Conservation (phyloP, 805 yeast genomes). For the Komagataella ulmi region DNA sequence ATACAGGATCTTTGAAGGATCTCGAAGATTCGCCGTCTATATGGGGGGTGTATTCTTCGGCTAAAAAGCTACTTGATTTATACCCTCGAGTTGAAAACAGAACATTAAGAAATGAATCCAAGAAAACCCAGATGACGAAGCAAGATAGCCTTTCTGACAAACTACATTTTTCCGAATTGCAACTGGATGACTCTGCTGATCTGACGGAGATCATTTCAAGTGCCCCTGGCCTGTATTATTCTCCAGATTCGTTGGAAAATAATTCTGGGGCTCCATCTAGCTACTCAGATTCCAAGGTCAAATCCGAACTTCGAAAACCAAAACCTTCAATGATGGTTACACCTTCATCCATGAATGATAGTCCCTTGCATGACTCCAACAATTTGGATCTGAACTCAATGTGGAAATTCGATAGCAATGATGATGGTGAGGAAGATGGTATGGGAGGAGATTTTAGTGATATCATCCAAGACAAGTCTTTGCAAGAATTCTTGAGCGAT, state of each 20-base stretch:
- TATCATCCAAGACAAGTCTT: background rate
- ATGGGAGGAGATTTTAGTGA: background rate
- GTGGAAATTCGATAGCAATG: background rate
- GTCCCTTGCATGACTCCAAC: background rate
- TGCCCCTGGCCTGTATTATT: constrained; percentile 12
- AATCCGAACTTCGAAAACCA: background rate
- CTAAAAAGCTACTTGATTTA: constrained; percentile 17
- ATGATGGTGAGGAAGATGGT: background rate
- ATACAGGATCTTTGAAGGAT: background rate
- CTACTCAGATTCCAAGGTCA: background rate
- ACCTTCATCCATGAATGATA: background rate
- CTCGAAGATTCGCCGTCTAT: constrained; percentile 10
- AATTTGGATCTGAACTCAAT: background rate
- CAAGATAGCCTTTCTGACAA: background rate
- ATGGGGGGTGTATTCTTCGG: constrained; percentile 21
- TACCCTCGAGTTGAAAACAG: constrained; percentile 20
- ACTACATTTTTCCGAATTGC: constrained; percentile 2
- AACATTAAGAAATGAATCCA: constrained; percentile 15
- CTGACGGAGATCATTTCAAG: constrained; percentile 6
- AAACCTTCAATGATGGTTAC: background rate
- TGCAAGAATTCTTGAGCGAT: background rate
- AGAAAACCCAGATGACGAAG: constrained; percentile 8
- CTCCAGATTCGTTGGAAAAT: constrained; percentile 5
- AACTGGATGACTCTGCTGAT: constrained; percentile 3
- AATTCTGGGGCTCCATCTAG: background rate